Conservation (phyloP, 1,284 basidiomycete genomes). For the Leccinum glutinopallens region DNA sequence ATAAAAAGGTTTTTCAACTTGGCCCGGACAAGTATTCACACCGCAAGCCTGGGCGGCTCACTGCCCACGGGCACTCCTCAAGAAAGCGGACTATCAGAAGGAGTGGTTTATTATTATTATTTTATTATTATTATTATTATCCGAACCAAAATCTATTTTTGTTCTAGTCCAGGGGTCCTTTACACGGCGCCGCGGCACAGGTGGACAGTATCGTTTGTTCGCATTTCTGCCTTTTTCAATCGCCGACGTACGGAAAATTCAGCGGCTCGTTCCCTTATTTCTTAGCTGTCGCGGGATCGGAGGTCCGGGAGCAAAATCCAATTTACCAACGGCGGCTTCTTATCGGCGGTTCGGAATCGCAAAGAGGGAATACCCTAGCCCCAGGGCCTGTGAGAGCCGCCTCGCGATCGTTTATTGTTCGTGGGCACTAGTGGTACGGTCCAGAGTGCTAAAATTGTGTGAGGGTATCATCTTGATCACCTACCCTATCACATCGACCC, state of each 20-base stretch:
- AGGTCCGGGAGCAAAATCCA: constrained; percentile 4
- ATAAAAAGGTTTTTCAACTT: constrained; percentile 12
- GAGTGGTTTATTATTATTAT: constrained; percentile 22
- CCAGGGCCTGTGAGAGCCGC: constrained; percentile 18
- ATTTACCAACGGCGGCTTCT: constrained; percentile 8
- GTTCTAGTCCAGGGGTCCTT: constrained; percentile 23
- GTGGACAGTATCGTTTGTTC: constrained; percentile 21
- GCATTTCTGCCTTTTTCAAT: constrained; percentile 28
- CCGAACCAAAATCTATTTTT: constrained; percentile 15
- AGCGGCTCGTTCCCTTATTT: constrained; percentile 17
- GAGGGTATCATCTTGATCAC: constrained; percentile 38
- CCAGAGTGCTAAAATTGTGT: constrained; percentile 27
- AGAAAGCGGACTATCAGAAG: constrained; percentile 16
- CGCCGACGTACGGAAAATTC: constrained; percentile 31
- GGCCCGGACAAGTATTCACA: constrained; percentile 17
- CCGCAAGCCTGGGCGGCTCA: constrained; percentile 19
- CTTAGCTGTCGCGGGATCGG: constrained; percentile 15
- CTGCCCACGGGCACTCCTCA: constrained; percentile 8
- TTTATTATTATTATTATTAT: constrained; percentile 18
- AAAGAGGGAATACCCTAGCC: constrained; percentile 27
- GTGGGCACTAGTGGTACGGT: constrained; percentile 11
- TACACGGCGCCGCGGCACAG: constrained; percentile 33
- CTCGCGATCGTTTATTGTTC: constrained; percentile 25
- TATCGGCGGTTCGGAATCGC: constrained; percentile 22
- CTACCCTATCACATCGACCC: constrained; percentile 42